These are phyloP conservation scores for Candida coquimbonensis DNA, from an alignment of 805 yeast genomes.

Conservation along the genomic window DNA sequence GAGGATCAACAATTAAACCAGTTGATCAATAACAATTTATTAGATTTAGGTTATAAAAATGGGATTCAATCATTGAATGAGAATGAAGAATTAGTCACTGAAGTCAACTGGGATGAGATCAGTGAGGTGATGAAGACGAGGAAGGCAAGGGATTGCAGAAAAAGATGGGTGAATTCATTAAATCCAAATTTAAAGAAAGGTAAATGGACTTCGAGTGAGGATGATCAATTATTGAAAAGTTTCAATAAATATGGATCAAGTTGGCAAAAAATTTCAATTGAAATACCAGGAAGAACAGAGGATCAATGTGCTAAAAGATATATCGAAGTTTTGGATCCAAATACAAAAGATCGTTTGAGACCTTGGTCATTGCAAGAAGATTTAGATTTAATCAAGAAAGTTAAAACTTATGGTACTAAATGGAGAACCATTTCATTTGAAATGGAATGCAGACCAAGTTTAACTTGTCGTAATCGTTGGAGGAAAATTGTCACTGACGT, in stretches of 20 bases:
- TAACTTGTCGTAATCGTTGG: slow-evolving; percentile 92
- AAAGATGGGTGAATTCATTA: slow-evolving; percentile 80
- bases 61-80: slow-evolving; percentile 27
- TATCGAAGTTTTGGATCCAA: slow-evolving; percentile 81
- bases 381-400: slow-evolving; percentile 55
- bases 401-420: slow-evolving; percentile 70
- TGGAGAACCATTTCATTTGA: slow-evolving; percentile 78
- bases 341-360: slow-evolving; percentile 65
- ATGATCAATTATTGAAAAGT: slow-evolving; percentile 54
- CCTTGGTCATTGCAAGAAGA: slow-evolving; percentile 82
- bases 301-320: slow-evolving; percentile 93
- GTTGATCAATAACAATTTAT: slow-evolving; percentile 32
- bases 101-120: slow-evolving; percentile 57
- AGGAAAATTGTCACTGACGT: slow-evolving; percentile 75
- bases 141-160: slow-evolving; percentile 76
- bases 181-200: slow-evolving; percentile 82
- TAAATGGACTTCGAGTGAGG: slow-evolving; percentile 81
- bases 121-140: slow-evolving; percentile 44
- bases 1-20: slow-evolving; percentile 57
- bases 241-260: slow-evolving; percentile 65
- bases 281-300: slow-evolving; percentile 80
- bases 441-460: slow-evolving; percentile 74
- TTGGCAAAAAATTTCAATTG: slow-evolving; percentile 79
- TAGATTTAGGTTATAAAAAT: slow-evolving; percentile 26
- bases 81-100: slow-evolving; percentile 21